Percentiles rank a stretch among this genome's conserved stretches.
These are phyloP conservation scores for Aristolochia contorta DNA, from an alignment of 164 flowering plant genomes.

Conservation along the genomic window DNA sequence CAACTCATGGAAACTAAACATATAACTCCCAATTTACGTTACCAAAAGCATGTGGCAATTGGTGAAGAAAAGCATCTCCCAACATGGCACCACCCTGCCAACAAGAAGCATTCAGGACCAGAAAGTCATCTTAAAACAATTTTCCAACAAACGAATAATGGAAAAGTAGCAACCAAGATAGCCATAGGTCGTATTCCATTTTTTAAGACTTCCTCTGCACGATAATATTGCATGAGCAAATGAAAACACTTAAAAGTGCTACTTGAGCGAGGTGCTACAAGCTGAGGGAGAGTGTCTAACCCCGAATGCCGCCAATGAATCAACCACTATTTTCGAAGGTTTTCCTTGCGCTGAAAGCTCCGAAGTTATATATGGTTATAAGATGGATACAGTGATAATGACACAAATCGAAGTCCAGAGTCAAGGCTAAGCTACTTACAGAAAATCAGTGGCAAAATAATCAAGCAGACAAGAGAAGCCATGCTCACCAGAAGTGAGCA, in stretches of 20 bases:
- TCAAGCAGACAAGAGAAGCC: conserved; percentile 90
- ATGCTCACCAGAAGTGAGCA: conserved; percentile 97
- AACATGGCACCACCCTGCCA: conserved; percentile 97
- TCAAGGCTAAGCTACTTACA: conserved; percentile 38
- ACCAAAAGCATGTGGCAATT: conserved; percentile 98
- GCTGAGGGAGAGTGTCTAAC: conserved; percentile 39
- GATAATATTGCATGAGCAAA: background rate
- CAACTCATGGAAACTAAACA: conserved; percentile 1
- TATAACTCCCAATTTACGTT: conserved; percentile 10
- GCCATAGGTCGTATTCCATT: background rate
- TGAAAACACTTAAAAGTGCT: background rate
- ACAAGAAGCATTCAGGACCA: conserved; percentile 4
- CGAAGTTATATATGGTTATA: background rate
- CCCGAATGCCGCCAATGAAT: conserved; percentile 93
- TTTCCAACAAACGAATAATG: background rate
- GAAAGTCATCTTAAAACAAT: background rate
- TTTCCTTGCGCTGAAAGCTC: conserved; percentile 74
- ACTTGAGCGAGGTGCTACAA: background rate
- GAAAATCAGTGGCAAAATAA: conserved; percentile 70
- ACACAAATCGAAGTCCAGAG: background rate
- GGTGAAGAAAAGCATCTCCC: conserved; percentile 99
- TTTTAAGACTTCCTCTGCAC: too few relatives aligned
- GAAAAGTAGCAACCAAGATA: background rate
- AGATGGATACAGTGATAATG: too few relatives aligned
- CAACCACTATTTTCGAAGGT: conserved; percentile 81